Conservation (phyloP, 1,139 yeast genomes). For the Candida anutae region DNA sequence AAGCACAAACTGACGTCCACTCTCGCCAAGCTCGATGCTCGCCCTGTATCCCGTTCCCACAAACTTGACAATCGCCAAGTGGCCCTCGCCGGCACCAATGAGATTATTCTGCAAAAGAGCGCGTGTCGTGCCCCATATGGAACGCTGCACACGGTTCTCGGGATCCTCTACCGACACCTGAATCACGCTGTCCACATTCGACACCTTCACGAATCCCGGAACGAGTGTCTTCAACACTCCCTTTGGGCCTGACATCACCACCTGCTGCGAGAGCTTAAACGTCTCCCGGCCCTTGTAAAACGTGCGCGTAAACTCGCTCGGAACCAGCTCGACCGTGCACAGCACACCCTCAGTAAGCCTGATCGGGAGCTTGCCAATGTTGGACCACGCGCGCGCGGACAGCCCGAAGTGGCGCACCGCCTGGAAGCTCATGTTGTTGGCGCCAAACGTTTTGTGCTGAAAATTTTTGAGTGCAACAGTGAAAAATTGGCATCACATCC, state of each 20-base stretch:
- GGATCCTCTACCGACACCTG: conserved; percentile 52
- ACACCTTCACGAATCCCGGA: conserved; percentile 62
- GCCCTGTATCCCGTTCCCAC: conserved; percentile 99
- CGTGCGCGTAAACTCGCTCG: conserved; percentile 40
- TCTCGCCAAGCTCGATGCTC: conserved; percentile 45
- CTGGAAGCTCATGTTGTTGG: too few species aligned
- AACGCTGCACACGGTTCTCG: conserved; percentile 57
- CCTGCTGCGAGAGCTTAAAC: conserved; percentile 50
- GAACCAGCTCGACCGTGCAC: conserved; percentile 29
- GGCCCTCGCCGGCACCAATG: conserved; percentile 89
- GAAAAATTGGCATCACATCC: too few species aligned
- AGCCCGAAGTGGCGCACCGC: too few species aligned
- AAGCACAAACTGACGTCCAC: conserved; percentile 54
- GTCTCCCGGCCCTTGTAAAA: conserved; percentile 65
- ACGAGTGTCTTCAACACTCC: conserved; percentile 59
- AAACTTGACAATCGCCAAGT: conserved; percentile 75
- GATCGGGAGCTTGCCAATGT: conserved; percentile 37
- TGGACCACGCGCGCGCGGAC: too few species aligned
- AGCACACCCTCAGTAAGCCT: conserved; percentile 24
- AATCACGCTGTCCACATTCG: conserved; percentile 27
- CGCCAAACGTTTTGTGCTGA: too few species aligned
- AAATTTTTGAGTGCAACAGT: too few species aligned
- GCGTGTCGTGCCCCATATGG: conserved; percentile 95
- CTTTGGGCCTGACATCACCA: conserved; percentile 73
- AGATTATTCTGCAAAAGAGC: conserved; percentile 70